Evolutionary conservation across 2,329 filamentous ascomycete species (phyloP), one percentile per base, ranked within the genome.

Genomic region (Sarocladium brachiariae): DNA sequence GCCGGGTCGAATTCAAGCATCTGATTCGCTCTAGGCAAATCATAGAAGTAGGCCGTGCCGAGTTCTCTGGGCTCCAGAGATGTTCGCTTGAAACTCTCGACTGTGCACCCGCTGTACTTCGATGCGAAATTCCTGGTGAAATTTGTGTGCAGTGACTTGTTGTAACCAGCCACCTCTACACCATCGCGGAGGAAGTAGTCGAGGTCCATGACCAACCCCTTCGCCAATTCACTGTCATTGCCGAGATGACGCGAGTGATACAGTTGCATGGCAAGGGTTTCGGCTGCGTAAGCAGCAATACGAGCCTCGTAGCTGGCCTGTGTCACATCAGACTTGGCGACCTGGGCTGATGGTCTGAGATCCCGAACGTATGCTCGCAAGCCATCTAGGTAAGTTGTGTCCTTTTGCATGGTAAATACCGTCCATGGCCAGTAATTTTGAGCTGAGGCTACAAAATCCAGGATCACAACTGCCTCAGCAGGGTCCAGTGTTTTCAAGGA

Each of bases 391-490:
- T 96, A 92, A 0, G 75, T 73, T 1, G 79, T 76, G 59, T 95
- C 87, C 53, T 84, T 84, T 54, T 86, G 81, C 31, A 95, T 72
- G 34, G 86, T 83, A 51, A 88, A 85, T 51, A 95, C 90, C 1
- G 89, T 91, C 89, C 92, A 96, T 1, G 91, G 87, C 92, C 92
- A 97, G 62, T 90, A 88, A 65, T 96, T 93, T 62, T 96, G 91
- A 4, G 92, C 88, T 2, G 87, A 83, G 2, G 88, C 83, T 33
- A 96, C 81, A 64, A 97, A 97, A 59, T 92, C 84, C 14, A 99
- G 75, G 58, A 96, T 83, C 1, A 87, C 82, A 19, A 90, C 71
- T 3, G 84, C 81, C 55, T 89, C 80, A 30, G 73, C 71, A n/a
- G 78, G 75, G 8, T 85, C 75, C 19, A 91, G 65, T 2, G 78